Evolutionary conservation across 1,284 basidiomycete genomes (phyloP).

Genomic region (Sanghuangporus weigelae): DNA sequence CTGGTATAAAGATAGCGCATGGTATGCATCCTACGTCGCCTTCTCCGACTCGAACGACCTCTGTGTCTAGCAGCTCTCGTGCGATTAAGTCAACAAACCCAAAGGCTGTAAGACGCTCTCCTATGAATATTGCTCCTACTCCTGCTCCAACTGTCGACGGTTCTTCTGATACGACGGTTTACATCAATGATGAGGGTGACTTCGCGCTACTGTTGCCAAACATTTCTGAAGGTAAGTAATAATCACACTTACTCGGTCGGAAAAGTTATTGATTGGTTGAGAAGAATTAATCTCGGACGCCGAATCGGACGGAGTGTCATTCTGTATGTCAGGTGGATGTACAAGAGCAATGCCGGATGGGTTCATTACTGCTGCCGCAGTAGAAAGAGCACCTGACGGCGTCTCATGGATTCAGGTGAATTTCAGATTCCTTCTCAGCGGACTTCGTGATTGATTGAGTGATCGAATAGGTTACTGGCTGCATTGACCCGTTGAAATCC

Average conservation of each 20-base stretch:
- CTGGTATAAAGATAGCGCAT: not conserved
- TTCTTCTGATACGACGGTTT: constrained; percentile 36
- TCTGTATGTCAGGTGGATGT: constrained; percentile 33
- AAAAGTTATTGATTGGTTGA: not conserved
- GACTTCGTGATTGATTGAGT: not conserved
- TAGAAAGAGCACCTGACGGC: constrained; percentile 31
- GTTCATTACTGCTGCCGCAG: constrained; percentile 38
- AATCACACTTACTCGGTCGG: not conserved
- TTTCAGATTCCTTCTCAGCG: not conserved
- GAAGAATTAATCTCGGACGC: constrained; percentile 40
- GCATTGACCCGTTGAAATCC: constrained; percentile 37
- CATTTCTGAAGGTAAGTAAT: constrained; percentile 30
- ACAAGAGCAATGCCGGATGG: constrained; percentile 30
- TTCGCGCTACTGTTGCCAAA: constrained; percentile 40
- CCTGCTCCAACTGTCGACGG: constrained; percentile 40
- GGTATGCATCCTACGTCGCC: not conserved
- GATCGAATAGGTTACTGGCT: constrained; percentile 40
- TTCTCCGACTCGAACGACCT: not conserved
- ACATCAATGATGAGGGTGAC: constrained; percentile 29
- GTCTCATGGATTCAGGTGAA: constrained; percentile 40
- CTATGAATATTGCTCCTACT: constrained; percentile 29
- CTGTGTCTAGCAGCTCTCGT: not conserved
- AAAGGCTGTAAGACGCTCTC: not conserved
- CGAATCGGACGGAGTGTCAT: constrained; percentile 36
- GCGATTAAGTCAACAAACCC: not conserved